A percentile compares a stretch with the other conserved stretches of the same genome.
Evolutionary conservation across 352 stramenopile species (phyloP).

Genomic region (Globisporangium rhizosaccharum): DNA sequence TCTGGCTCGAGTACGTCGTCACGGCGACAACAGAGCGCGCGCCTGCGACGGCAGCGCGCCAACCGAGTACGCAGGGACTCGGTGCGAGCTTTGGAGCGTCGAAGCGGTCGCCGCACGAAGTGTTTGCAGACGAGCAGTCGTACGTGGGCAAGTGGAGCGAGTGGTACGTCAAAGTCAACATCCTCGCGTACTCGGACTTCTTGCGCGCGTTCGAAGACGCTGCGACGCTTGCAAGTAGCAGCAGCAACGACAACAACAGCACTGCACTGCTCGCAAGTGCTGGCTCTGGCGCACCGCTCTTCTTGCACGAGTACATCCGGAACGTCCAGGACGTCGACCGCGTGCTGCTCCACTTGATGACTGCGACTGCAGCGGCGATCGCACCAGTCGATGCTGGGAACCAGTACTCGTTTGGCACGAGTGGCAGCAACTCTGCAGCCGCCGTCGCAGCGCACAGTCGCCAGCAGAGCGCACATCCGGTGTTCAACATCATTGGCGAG

Average conservation of each 20-base stretch:
- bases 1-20: conserved; percentile 87
- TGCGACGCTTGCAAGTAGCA: conserved; percentile 18
- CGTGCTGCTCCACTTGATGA: conserved; percentile 82
- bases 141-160: conserved; percentile 45
- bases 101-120: conserved; percentile 20
- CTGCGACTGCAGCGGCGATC: conserved; percentile 47
- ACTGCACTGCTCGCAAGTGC: conserved; percentile 1
- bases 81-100: conserved; percentile 11
- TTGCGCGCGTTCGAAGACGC: conserved; percentile 77
- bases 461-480: conserved; percentile 55
- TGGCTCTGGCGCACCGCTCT: conserved; percentile 26
- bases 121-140: conserved; percentile 38
- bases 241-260: conserved; percentile 1
- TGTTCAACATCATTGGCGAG: conserved; percentile 89
- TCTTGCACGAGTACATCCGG: conserved; percentile 76
- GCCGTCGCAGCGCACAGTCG: conserved; percentile 31
- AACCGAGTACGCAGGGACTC: conserved; percentile 6
- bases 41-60: conserved; percentile 6
- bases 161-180: conserved; percentile 86
- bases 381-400: conserved; percentile 29
- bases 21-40: conserved; percentile 54
- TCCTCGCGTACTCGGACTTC: conserved; percentile 77
- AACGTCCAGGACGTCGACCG: conserved; percentile 85
- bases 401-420: conserved; percentile 71
- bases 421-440: conserved; percentile 23